Evolutionary conservation across 768 basidiomycete species (phyloP).

Genomic region (Lactifluus volemus): DNA sequence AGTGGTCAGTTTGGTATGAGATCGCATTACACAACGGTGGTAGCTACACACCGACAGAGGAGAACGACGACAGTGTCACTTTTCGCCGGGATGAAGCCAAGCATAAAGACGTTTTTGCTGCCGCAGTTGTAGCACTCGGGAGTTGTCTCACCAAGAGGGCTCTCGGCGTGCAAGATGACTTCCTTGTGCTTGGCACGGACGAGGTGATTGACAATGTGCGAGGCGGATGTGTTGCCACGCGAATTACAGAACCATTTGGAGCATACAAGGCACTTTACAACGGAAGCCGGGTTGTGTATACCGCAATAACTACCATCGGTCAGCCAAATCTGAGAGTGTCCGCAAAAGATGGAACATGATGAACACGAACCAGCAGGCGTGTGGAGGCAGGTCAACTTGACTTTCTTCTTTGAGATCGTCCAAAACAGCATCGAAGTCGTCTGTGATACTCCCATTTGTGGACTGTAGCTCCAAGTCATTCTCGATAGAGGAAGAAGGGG

Average conservation of each 20-base stretch:
- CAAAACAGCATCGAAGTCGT: conserved; percentile 84
- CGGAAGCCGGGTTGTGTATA: conserved; percentile 93
- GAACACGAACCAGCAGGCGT: conserved; percentile 79
- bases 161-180: conserved; percentile 91
- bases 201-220: conserved; percentile 98
- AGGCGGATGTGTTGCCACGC: conserved; percentile 93
- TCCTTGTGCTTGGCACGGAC: conserved; percentile 99
- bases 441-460: conserved; percentile 46
- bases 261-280: conserved; percentile 90
- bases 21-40: neutral
- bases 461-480: conserved; percentile 28
- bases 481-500: conserved; percentile 7
- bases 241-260: conserved; percentile 99
- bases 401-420: conserved; percentile 84
- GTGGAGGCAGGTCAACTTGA: conserved; percentile 72
- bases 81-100: conserved; percentile 98
- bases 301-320: conserved; percentile 75
- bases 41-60: conserved; percentile 72
- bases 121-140: conserved; percentile 99
- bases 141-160: conserved; percentile 91
- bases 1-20: neutral
- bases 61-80: conserved; percentile 98
- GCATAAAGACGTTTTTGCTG: conserved; percentile 98
- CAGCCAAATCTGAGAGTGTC: conserved; percentile 3
- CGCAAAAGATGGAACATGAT: conserved; percentile 3